phyloP scores from a whole-genome alignment of 179 eudicot species.

The Silene vulgaris region DNA sequence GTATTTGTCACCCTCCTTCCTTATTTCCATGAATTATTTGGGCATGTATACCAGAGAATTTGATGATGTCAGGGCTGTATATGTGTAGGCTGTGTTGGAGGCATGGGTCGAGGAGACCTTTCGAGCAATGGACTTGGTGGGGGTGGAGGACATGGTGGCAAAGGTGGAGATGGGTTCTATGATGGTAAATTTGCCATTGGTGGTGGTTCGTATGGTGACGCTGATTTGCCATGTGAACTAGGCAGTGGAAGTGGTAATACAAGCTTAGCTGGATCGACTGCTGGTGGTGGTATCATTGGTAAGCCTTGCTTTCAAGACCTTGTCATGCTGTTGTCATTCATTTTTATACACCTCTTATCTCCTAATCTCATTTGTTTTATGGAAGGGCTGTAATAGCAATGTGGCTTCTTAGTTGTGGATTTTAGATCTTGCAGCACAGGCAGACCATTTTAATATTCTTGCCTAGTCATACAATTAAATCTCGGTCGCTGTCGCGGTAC shows the following conservation, averaged over 20 bases:
- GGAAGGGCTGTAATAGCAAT: neutral
- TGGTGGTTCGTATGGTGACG: slow-evolving; percentile 70
- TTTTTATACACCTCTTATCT: slow-evolving; percentile 1
- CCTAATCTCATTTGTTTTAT: slow-evolving; percentile 3
- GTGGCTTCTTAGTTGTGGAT: neutral
- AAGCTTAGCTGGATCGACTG: slow-evolving; percentile 64
- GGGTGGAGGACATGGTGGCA: slow-evolving; percentile 98
- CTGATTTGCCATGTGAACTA: slow-evolving; percentile 92
- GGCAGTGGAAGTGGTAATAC: slow-evolving; percentile 97
- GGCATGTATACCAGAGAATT: neutral
- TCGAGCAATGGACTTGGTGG: slow-evolving; percentile 72
- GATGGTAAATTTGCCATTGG: slow-evolving; percentile 53
- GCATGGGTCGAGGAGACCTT: slow-evolving; percentile 69
- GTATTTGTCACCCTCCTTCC: neutral
- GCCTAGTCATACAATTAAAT: too few species aligned
- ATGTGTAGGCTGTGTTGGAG: slow-evolving; percentile 74
- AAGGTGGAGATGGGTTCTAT: slow-evolving; percentile 83
- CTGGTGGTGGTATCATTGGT: slow-evolving; percentile 96
- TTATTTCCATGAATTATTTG: neutral
- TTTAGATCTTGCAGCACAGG: neutral
- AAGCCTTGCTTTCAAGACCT: slow-evolving; percentile 23
- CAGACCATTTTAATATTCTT: neutral
- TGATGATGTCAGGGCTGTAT: neutral
- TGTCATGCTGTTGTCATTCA: neutral
- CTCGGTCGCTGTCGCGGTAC: too few species aligned